phyloP scores from a whole-genome alignment of 1,139 yeast species.

The Geotrichum armillariae region DNA sequence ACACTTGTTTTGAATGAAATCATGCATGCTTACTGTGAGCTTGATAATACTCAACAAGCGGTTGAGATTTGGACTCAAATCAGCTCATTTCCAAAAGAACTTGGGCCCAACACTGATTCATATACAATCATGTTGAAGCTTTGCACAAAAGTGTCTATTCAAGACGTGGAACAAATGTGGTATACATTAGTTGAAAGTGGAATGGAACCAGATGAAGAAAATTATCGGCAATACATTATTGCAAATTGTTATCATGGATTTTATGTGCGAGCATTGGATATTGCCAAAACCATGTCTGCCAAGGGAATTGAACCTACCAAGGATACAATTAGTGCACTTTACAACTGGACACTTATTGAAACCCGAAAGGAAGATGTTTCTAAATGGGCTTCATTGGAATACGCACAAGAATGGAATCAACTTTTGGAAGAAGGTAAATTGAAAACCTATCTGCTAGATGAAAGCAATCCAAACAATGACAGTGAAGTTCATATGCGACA shows the following conservation, averaged over 20 bases:
- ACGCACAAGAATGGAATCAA: constrained; percentile 50
- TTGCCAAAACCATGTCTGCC: constrained; percentile 51
- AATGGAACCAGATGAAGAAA: constrained; percentile 55
- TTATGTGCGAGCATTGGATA: constrained; percentile 56
- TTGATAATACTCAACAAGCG: constrained; percentile 61
- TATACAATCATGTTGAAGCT: constrained; percentile 72
- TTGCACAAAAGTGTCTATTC: constrained; percentile 57
- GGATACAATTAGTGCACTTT: constrained; percentile 56
- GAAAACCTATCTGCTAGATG: constrained; percentile 34
- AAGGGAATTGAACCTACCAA: constrained; percentile 51
- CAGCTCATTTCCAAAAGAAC: constrained; percentile 50
- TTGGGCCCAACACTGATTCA: constrained; percentile 62
- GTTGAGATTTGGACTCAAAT: constrained; percentile 63
- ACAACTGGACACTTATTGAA: constrained; percentile 59
- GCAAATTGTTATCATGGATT: constrained; percentile 75
- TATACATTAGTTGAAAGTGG: constrained; percentile 52
- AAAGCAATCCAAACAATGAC: constrained; percentile 32
- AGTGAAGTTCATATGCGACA: constrained; percentile 32
- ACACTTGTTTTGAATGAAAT: constrained; percentile 60
- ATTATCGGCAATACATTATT: constrained; percentile 63
- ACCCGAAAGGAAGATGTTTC: constrained; percentile 50
- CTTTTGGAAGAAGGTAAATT: constrained; percentile 46
- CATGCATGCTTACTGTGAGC: constrained; percentile 63
- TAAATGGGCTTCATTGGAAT: constrained; percentile 52
- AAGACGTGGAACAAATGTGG: constrained; percentile 66